A percentile compares a stretch with the other conserved stretches of the same genome.
Conservation (phyloP, 2,329 filamentous ascomycete species). For the Chrysoporthe austroafricana region DNA sequence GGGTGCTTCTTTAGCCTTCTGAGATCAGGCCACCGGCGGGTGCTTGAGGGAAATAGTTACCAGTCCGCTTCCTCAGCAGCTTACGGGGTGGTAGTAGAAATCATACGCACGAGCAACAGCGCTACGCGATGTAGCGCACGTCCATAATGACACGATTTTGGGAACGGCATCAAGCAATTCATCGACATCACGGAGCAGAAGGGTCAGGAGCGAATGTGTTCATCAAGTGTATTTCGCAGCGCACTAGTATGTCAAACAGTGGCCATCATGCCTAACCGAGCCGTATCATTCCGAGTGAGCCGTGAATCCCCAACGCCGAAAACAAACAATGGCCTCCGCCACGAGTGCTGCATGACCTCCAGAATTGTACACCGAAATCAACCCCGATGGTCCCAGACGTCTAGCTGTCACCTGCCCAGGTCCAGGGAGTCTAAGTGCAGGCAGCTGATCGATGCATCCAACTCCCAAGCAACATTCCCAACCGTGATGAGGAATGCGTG, state of each 20-base stretch:
- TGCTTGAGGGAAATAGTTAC: background rate
- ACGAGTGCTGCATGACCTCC: conserved; percentile 22
- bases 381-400: conserved; percentile 17
- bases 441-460: conserved; percentile 20
- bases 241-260: conserved; percentile 26
- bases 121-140: background rate
- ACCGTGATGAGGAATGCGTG: background rate
- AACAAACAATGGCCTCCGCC: conserved; percentile 29
- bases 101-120: background rate
- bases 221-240: conserved; percentile 31
- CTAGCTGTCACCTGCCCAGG: conserved; percentile 4
- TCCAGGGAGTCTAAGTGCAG: conserved; percentile 1
- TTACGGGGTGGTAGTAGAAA: background rate
- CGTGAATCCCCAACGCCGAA: conserved; percentile 33
- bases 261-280: conserved; percentile 31
- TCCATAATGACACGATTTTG: background rate
- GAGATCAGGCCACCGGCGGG: background rate
- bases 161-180: background rate
- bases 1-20: background rate
- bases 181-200: background rate
- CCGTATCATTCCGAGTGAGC: conserved; percentile 32
- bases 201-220: conserved; percentile 23
- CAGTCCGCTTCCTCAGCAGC: background rate
- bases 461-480: conserved; percentile 9
- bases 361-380: conserved; percentile 15